These are phyloP conservation scores for Baudoinia panamericana DNA, from an alignment of 495 filamentous ascomycete genomes.

Conservation along the genomic window DNA sequence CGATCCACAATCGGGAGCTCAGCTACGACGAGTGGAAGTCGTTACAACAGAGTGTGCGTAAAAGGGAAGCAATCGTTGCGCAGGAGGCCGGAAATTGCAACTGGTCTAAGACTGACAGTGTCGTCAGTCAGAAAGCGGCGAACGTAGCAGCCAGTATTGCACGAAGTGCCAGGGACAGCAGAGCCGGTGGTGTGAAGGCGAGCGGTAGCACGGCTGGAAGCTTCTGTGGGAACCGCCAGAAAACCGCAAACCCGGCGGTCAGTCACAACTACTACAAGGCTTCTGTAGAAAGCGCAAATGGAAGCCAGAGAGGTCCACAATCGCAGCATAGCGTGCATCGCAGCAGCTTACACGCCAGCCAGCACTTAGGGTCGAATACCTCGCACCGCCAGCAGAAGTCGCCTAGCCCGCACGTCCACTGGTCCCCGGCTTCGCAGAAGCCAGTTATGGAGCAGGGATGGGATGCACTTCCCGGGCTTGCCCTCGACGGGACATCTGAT, in stretches of 20 bases:
- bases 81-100: neutral
- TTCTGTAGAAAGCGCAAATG: neutral
- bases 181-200: neutral
- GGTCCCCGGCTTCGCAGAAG: neutral
- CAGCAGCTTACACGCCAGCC: too few relatives aligned
- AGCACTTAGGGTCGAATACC: too few relatives aligned
- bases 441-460: neutral
- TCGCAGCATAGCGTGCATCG: too few relatives aligned
- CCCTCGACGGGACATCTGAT: too few relatives aligned
- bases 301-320: neutral
- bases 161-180: neutral
- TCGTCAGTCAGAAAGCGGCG: neutral
- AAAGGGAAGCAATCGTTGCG: too few relatives aligned
- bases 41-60: constrained; percentile 3
- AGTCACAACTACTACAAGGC: neutral
- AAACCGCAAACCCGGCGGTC: neutral
- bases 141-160: neutral
- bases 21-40: constrained; percentile 12
- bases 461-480: too few relatives aligned
- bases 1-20: neutral
- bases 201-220: neutral
- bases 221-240: neutral
- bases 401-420: too few relatives aligned
- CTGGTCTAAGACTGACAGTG: neutral
- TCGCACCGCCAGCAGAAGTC: too few relatives aligned